Evolutionary conservation across 75 land plant genomes (phyloP), one percentile per base, ranked within the genome.

Genomic region (Ceratopteris richardii): DNA sequence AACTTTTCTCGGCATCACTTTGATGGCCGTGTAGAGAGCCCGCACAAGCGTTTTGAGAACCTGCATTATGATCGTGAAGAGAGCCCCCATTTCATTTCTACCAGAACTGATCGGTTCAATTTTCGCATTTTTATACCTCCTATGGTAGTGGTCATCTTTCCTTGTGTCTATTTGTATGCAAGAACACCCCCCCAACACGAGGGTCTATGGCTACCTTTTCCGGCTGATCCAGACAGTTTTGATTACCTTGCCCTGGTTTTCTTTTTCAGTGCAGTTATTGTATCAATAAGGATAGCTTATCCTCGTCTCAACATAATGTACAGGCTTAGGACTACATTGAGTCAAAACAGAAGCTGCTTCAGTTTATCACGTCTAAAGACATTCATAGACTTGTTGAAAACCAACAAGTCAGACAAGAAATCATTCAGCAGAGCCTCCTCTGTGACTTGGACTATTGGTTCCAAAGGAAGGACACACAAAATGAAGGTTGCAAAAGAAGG

Each of bases 371-470:
- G 72, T 20, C 36, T 71, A 18, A 63, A 68, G 48, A 66, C 73
- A 13, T 28, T 73, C 0, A 57, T 52, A 6, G 61, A 74, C 4
- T 17, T 68, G 29, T 54, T 68, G 1, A 28, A 39, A 12, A 57
- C 42, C 14, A 66, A 69, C 27, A 73, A 62, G 19, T 46, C 50
- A n/a, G 50, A n/a, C 14, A n/a, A 21, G 22, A 46, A 46, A 21
- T 3, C 22, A n/a, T 21, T 18, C 14, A 21, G 22, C 50, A 46
- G 50, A 21, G 18, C 50, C 3, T 46, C 50, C 50, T 46, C 50
- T 75, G 82, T 85, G 30, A 69, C 79, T 24, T 81, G 85, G 82
- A 71, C 83, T 9, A 80, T 82, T 37, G 81, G 89, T 22, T 77
- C 78, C 23, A 66, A 62, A 33, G 73, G 54, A 16, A 62, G 50